Conservation (phyloP, 345 rosid genomes). For the Lenwebbia sp. region DNA sequence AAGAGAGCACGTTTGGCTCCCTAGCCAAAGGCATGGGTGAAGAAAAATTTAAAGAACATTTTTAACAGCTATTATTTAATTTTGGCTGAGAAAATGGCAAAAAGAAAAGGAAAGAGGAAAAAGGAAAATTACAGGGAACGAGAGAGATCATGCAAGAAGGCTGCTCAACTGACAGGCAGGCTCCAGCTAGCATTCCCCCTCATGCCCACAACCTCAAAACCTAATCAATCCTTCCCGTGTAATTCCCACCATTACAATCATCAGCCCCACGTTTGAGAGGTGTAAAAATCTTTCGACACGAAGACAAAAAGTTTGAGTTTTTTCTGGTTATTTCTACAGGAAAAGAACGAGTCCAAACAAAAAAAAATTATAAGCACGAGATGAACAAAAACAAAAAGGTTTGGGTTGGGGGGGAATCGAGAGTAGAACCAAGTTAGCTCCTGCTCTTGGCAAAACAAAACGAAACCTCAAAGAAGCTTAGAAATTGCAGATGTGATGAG, state of each 20-base stretch:
- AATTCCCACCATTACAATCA: constrained; percentile 18
- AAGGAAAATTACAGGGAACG: neutral
- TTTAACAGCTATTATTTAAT: neutral
- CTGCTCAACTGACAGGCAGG: constrained; percentile 88
- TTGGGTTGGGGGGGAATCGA: neutral
- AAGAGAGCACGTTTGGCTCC: constrained; percentile 51
- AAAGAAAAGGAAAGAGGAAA: neutral
- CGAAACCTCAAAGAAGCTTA: neutral
- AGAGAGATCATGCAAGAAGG: constrained; percentile 77
- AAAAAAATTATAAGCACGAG: neutral
- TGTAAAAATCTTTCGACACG: neutral
- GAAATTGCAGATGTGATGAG: neutral
- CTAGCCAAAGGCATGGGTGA: neutral
- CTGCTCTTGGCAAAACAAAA: neutral
- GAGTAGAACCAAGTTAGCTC: neutral
- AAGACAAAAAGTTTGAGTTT: neutral
- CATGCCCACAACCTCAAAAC: constrained; percentile 40
- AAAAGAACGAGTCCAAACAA: neutral
- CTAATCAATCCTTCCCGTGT: constrained; percentile 27
- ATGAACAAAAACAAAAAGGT: neutral
- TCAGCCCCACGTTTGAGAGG: constrained; percentile 26
- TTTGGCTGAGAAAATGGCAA: neutral
- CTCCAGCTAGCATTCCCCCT: constrained; percentile 71
- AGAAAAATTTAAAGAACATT: neutral
- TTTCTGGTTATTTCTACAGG: neutral